phyloP scores from a whole-genome alignment of 2,329 filamentous ascomycete species.

The Colletotrichum sublineola region DNA sequence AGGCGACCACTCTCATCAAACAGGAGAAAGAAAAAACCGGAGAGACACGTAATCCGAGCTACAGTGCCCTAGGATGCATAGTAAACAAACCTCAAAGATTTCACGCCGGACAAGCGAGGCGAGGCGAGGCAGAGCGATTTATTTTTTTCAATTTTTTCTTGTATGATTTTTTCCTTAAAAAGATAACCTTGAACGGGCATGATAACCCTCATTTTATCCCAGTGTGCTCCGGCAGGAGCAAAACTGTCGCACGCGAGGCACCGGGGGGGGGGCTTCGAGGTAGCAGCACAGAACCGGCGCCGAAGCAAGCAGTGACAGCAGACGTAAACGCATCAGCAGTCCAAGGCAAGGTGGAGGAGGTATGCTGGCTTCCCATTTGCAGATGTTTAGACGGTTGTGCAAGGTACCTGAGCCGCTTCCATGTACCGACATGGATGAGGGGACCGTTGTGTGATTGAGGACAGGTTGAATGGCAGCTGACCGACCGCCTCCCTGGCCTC shows the following conservation, averaged over 20 bases:
- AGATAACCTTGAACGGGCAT: neutral
- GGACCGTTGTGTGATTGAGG: conserved; percentile 12
- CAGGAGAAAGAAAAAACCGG: neutral
- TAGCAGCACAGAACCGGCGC: conserved; percentile 27
- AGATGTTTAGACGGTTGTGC: conserved; percentile 31
- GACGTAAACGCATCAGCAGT: conserved; percentile 20
- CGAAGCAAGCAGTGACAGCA: conserved; percentile 24
- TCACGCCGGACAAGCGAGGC: conserved; percentile 17
- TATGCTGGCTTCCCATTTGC: conserved; percentile 23
- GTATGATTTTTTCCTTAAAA: neutral
- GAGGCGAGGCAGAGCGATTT: neutral
- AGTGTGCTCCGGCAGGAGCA: too few relatives aligned
- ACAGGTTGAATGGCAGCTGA: conserved; percentile 28
- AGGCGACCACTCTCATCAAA: conserved; percentile 19
- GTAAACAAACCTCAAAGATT: conserved; percentile 19
- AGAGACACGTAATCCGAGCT: conserved; percentile 20
- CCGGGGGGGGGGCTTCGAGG: neutral
- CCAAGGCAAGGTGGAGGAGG: neutral
- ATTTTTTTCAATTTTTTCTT: too few relatives aligned
- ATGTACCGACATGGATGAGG: conserved; percentile 37
- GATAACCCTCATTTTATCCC: conserved; percentile 17
- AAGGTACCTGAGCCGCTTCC: conserved; percentile 37
- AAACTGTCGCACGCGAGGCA: too few relatives aligned
- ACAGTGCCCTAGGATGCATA: neutral
- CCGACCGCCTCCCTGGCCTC: conserved; percentile 25